Evolutionary conservation across 129 eudicot species (phyloP).

Genomic region (Flaveria linearis): DNA sequence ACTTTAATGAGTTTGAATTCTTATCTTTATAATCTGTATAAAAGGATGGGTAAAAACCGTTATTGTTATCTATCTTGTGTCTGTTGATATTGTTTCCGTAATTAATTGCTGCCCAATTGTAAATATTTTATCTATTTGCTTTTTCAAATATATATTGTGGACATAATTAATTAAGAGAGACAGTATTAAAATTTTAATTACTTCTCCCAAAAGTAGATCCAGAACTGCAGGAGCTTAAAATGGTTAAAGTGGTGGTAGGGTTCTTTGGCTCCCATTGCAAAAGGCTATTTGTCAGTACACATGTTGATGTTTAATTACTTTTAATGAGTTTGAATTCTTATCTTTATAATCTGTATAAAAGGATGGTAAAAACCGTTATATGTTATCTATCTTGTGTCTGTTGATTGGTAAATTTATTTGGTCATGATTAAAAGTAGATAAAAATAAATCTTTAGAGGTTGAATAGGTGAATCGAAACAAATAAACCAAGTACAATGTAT

Average conservation of each 20-base stretch:
- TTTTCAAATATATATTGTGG: not conserved
- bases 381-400: not conserved
- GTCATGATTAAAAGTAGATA: not conserved
- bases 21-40: not conserved
- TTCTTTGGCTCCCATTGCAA: slow-evolving; percentile 33
- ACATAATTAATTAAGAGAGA: slow-evolving; percentile 5
- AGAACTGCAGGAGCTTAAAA: slow-evolving; percentile 28
- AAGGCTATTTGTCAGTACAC: slow-evolving; percentile 30
- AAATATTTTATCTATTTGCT: not conserved
- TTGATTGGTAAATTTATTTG: not conserved
- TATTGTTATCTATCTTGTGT: no score
- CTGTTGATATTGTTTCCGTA: slow-evolving; percentile 17
- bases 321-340: not conserved
- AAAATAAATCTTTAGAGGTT: not conserved
- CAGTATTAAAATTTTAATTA: slow-evolving; percentile 15
- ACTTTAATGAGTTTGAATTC: not conserved
- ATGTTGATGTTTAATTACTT: not conserved
- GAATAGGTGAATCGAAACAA: not conserved
- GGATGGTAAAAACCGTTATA: not conserved
- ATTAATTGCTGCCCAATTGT: slow-evolving; percentile 2
- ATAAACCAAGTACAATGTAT: not conserved
- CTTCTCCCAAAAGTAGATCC: slow-evolving; percentile 24
- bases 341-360: not conserved
- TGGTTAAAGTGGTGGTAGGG: slow-evolving; percentile 15
- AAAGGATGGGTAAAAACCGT: not conserved